A percentile compares a stretch with the other conserved stretches of the same genome.
These are phyloP conservation scores for Malassezia cuniculi DNA, from an alignment of 1,284 basidiomycete species.

Conservation along the genomic window DNA sequence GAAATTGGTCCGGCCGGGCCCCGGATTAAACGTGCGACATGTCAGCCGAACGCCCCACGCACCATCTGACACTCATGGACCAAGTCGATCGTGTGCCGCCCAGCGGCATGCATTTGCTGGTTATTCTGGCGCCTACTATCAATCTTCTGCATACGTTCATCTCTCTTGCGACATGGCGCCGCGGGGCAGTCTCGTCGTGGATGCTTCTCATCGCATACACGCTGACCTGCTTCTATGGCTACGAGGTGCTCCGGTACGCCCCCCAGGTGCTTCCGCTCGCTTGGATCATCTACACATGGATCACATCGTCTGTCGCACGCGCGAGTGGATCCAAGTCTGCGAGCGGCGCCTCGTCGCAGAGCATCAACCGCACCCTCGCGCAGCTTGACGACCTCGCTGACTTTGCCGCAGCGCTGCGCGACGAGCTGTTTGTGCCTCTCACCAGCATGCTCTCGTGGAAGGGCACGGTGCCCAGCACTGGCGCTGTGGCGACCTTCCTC, in stretches of 20 bases:
- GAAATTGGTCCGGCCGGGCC: too few species aligned
- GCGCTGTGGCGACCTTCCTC: slow-evolving; percentile 28
- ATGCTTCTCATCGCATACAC: slow-evolving; percentile 34
- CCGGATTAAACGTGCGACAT: too few species aligned
- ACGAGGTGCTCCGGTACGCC: slow-evolving; percentile 36
- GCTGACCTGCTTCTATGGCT: slow-evolving; percentile 33
- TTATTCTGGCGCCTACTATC: slow-evolving; percentile 23
- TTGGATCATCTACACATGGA: slow-evolving; percentile 23
- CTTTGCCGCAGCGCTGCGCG: slow-evolving; percentile 24
- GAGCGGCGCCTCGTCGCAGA: slow-evolving; percentile 16
- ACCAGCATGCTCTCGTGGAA: slow-evolving; percentile 26
- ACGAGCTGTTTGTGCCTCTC: slow-evolving; percentile 22
- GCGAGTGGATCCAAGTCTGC: slow-evolving; percentile 14
- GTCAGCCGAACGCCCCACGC: not conserved
- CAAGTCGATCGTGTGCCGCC: slow-evolving; percentile 28
- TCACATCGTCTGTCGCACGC: slow-evolving; percentile 19
- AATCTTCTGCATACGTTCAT: slow-evolving; percentile 23
- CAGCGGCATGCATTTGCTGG: slow-evolving; percentile 21
- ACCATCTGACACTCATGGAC: slow-evolving; percentile 13
- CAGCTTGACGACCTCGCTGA: slow-evolving; percentile 36
- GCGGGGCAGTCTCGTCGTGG: slow-evolving; percentile 24
- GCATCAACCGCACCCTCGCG: slow-evolving; percentile 26
- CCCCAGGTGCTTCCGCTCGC: slow-evolving; percentile 29
- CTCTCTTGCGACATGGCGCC: slow-evolving; percentile 37
- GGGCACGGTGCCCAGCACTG: slow-evolving; percentile 18